Evolutionary conservation across 495 filamentous ascomycete species (phyloP), one percentile per base, ranked within the genome.

Genomic region (Delitschia confertaspora): DNA sequence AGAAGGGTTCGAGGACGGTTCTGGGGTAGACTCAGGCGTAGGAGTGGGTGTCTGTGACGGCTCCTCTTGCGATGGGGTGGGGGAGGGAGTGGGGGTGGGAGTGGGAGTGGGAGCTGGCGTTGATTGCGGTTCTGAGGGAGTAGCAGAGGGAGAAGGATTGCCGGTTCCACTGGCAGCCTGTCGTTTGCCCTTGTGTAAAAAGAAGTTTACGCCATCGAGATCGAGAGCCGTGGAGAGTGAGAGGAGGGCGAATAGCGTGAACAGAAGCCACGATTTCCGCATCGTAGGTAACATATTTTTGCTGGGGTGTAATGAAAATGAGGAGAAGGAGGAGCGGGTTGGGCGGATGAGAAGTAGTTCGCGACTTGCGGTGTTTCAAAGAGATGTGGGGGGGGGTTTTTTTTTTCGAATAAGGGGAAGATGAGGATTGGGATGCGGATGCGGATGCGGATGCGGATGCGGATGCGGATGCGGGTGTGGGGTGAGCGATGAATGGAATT

Each of bases 231-330:
- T 51, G 13, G 42, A 30, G 19, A 56, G 18, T 29, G 47, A 42
- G 17, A 51, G 8, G 30, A 56, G 38, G 6, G 47, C 36, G 19
- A 42, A 24, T n/a, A 51, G 14, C 13, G 43, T 26, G 47, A 51
- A 47, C 24, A 56, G 47, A 14, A 51, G 38, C 53, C 53, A 56
- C 41, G 53, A 51, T 16, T 39, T 32, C 16, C 47, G 48, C 47
- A 51, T 44, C 10, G 35, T 42, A 46, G 17, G 42, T 13, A 47
- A 33, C 46, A 50, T 55, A 44, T 38, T 53, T 35, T 43, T 44
- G 17, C 8, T 2, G 33, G 9, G 17, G 42, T 21, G 29, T 8
- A 45, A 40, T 16, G 35, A 38, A 11, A 10, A 23, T 38, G 21
- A 26, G 10, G 41, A 23, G n/a, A 16, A 23, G 21, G 36, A 20